Evolutionary conservation across 495 filamentous ascomycete species (phyloP).

Genomic region (Lasiosphaeria hispida): DNA sequence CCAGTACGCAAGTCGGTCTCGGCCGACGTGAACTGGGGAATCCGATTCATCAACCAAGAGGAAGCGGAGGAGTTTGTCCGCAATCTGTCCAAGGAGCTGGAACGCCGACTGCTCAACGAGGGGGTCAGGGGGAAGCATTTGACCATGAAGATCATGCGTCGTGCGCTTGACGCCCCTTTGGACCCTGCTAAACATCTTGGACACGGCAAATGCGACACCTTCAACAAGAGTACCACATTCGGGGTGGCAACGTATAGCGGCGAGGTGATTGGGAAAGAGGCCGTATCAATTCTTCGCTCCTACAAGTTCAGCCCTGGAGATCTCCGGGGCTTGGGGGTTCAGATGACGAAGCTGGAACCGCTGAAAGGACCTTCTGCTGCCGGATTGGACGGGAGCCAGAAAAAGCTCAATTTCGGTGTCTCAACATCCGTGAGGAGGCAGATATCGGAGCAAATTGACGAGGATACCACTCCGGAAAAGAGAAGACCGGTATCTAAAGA

Average conservation of each 20-base stretch:
- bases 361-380: slow-evolving; percentile 50
- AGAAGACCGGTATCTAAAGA: neutral
- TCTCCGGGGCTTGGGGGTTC: slow-evolving; percentile 81
- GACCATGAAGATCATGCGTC: slow-evolving; percentile 89
- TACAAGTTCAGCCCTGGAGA: slow-evolving; percentile 86
- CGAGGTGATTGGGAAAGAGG: slow-evolving; percentile 71
- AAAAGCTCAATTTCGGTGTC: slow-evolving; percentile 25
- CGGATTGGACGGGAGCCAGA: slow-evolving; percentile 46
- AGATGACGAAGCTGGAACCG: slow-evolving; percentile 87
- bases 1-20: slow-evolving; percentile 82
- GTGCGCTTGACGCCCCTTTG: slow-evolving; percentile 79
- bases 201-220: slow-evolving; percentile 90
- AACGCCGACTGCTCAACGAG: slow-evolving; percentile 75
- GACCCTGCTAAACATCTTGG: slow-evolving; percentile 94
- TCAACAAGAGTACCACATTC: slow-evolving; percentile 80
- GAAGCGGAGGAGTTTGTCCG: slow-evolving; percentile 89
- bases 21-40: slow-evolving; percentile 97
- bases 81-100: slow-evolving; percentile 77
- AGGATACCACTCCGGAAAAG: slow-evolving; percentile 22
- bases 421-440: slow-evolving; percentile 30
- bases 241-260: slow-evolving; percentile 76
- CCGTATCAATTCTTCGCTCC: slow-evolving; percentile 75
- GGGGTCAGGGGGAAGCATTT: slow-evolving; percentile 81
- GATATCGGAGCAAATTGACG: slow-evolving; percentile 28
- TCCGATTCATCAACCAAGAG: slow-evolving; percentile 82